Evolutionary conservation across 2,329 filamentous ascomycete species (phyloP).

Genomic region (Thelonectria discophora): DNA sequence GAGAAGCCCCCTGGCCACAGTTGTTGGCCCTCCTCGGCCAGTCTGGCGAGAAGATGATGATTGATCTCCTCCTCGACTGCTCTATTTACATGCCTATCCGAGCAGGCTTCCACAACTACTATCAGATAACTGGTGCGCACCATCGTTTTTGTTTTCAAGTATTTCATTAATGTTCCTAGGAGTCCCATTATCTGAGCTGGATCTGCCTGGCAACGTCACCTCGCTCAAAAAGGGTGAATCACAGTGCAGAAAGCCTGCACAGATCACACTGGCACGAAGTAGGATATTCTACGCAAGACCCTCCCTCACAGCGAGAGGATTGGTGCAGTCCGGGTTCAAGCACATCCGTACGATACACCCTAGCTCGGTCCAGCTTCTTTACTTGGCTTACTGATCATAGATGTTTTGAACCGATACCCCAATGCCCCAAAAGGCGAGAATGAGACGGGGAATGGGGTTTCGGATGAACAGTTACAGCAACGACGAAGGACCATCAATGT

Average conservation of each 20-base stretch:
- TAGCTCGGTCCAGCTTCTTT: too few species aligned
- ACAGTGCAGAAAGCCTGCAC: slow-evolving; percentile 52
- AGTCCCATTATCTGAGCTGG: slow-evolving; percentile 59
- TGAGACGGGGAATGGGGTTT: neutral
- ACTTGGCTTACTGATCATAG: slow-evolving; percentile 54
- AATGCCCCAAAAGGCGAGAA: neutral
- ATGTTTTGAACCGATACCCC: slow-evolving; percentile 79
- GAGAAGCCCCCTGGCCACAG: slow-evolving; percentile 76
- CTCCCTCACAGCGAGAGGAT: slow-evolving; percentile 72
- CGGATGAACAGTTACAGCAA: slow-evolving; percentile 28
- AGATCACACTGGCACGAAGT: slow-evolving; percentile 80
- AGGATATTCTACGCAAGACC: slow-evolving; percentile 88
- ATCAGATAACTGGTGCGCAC: slow-evolving; percentile 78
- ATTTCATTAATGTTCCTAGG: slow-evolving; percentile 47
- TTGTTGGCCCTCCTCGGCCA: slow-evolving; percentile 78
- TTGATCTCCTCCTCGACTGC: slow-evolving; percentile 78
- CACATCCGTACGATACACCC: slow-evolving; percentile 74
- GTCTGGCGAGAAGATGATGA: slow-evolving; percentile 79
- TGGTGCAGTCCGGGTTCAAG: slow-evolving; percentile 77
- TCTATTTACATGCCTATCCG: slow-evolving; percentile 76
- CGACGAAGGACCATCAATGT: slow-evolving; percentile 70
- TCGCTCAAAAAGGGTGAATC: slow-evolving; percentile 9
- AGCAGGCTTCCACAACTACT: slow-evolving; percentile 70
- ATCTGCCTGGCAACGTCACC: slow-evolving; percentile 36
- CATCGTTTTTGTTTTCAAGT: neutral